These are phyloP conservation scores for Gossypium aridum DNA, from an alignment of 441 rosid species.

Conservation along the genomic window DNA sequence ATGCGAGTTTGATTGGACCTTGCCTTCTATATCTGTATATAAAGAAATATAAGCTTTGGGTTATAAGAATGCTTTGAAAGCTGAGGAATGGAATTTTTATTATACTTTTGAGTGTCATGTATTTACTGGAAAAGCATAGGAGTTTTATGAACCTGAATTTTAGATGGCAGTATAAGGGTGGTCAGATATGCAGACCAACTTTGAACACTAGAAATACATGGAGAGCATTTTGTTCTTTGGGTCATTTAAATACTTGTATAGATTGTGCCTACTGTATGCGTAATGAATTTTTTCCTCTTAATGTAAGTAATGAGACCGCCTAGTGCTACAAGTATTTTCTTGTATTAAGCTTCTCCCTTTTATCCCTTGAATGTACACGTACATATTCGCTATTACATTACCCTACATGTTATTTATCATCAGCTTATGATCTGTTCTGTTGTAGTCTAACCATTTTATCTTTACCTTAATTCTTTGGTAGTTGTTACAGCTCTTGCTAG, in stretches of 20 bases:
- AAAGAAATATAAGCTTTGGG: conserved; percentile 71
- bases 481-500: background rate
- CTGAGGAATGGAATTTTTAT: conserved; percentile 1
- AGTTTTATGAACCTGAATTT: conserved; percentile 6
- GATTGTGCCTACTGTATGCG: conserved; percentile 11
- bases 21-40: conserved; percentile 66
- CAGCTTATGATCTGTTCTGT: background rate
- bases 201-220: background rate
- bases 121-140: background rate
- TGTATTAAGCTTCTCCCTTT: background rate
- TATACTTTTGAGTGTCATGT: conserved; percentile 1
- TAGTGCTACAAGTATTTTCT: background rate
- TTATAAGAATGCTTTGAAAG: conserved; percentile 58
- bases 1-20: conserved; percentile 66
- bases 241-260: conserved; percentile 9
- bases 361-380: background rate
- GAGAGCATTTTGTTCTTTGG: background rate
- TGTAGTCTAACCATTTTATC: background rate
- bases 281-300: background rate
- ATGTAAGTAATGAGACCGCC: conserved; percentile 1
- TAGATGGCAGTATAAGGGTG: background rate
- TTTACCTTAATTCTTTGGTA: background rate
- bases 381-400: background rate
- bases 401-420: background rate
- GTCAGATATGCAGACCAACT: background rate